phyloP scores from a whole-genome alignment of 257 asterid genomes.

The Lithospermum erythrorhizon region DNA sequence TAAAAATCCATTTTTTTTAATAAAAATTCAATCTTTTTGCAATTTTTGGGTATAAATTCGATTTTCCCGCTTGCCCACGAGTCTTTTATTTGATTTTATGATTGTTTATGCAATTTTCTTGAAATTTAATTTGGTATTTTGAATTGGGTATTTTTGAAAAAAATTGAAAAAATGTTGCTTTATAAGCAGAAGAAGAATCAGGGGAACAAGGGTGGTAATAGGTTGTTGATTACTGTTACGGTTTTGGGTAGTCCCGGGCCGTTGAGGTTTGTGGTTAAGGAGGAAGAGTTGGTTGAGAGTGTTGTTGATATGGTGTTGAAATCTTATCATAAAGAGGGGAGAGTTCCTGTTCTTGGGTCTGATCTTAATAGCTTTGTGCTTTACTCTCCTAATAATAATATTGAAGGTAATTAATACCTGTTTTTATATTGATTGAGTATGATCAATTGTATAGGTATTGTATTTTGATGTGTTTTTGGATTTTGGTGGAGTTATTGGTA shows the following conservation, averaged over 20 bases:
- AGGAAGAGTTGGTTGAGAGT: slow-evolving; percentile 22
- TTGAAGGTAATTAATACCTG: neutral
- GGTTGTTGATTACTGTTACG: slow-evolving; percentile 28
- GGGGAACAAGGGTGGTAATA: slow-evolving; percentile 6
- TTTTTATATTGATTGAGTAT: too few relatives aligned
- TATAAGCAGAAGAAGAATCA: slow-evolving; percentile 23
- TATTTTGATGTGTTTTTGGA: too few relatives aligned
- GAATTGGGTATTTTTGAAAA: neutral
- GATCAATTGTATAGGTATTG: neutral
- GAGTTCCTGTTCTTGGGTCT: slow-evolving; percentile 30
- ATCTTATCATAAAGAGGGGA: slow-evolving; percentile 28
- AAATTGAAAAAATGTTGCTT: neutral
- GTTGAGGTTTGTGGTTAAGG: slow-evolving; percentile 28
- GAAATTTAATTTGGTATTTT: neutral
- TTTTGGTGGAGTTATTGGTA: too few relatives aligned
- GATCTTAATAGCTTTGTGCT: slow-evolving; percentile 20
- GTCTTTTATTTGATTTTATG: too few relatives aligned
- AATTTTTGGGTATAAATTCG: too few relatives aligned
- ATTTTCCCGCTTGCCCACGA: too few relatives aligned
- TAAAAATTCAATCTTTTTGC: neutral
- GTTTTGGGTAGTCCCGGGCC: slow-evolving; percentile 41
- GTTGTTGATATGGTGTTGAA: slow-evolving; percentile 28
- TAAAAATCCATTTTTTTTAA: neutral
- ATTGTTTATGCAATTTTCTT: too few relatives aligned
- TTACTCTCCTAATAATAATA: slow-evolving; percentile 15